Percentiles rank a stretch among this genome's conserved stretches.
Conservation (phyloP, 345 rosid species). For the Clarkia xantiana region DNA sequence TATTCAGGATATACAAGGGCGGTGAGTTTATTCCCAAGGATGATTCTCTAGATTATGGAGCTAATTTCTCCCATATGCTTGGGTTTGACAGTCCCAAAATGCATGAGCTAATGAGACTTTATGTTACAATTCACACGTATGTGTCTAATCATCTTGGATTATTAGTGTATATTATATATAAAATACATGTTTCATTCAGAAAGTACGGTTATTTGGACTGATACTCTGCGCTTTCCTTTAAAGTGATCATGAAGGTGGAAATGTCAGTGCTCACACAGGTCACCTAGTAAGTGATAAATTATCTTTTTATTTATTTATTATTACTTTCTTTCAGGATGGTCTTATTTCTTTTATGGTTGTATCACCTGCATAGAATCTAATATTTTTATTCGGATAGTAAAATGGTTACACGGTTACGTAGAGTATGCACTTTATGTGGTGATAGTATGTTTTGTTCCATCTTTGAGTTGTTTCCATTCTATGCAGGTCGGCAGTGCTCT, state of each 20-base stretch:
- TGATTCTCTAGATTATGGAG: conserved; percentile 86
- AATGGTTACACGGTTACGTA: too few species aligned
- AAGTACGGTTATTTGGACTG: neutral
- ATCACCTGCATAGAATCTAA: too few species aligned
- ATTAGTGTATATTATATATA: too few species aligned
- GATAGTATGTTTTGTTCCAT: neutral
- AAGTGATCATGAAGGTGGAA: conserved; percentile 99
- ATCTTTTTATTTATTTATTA: neutral
- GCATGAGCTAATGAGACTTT: conserved; percentile 98
- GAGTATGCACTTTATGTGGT: too few species aligned
- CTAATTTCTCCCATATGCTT: conserved; percentile 75
- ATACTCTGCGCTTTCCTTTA: conserved; percentile 5
- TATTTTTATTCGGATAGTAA: too few species aligned
- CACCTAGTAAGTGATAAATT: conserved; percentile 50
- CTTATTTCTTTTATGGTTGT: too few species aligned
- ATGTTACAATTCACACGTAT: conserved; percentile 85
- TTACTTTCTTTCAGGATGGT: too few species aligned
- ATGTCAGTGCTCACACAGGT: conserved; percentile 98
- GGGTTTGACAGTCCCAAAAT: conserved; percentile 76
- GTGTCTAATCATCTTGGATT: neutral
- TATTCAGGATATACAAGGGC: conserved; percentile 60
- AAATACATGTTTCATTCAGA: neutral
- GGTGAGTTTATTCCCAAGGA: conserved; percentile 58
- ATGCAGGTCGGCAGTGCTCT: conserved; percentile 92
- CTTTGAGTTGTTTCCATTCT: neutral